Evolutionary conservation across 441 rosid genomes (phyloP).

Genomic region (Theobroma grandiflorum): DNA sequence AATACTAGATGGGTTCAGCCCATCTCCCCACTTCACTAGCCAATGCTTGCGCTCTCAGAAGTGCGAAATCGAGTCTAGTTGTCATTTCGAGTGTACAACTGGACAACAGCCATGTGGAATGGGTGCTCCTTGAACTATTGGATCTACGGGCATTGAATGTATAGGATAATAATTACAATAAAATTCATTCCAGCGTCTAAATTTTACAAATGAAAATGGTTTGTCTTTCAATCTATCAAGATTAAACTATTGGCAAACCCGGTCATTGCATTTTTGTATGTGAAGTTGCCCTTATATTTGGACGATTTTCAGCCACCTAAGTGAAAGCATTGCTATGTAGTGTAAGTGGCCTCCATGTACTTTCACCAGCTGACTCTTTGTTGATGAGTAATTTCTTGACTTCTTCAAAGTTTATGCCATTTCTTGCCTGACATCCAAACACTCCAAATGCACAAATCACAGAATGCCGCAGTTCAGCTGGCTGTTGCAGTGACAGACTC

Average conservation of each 20-base stretch:
- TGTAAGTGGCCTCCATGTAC: neutral
- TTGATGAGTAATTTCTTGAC: neutral
- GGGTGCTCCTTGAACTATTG: neutral
- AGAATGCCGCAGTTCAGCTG: conserved; percentile 31
- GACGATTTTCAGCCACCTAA: conserved; percentile 4
- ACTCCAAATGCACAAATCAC: neutral
- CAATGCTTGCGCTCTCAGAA: no score
- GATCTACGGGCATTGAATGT: neutral
- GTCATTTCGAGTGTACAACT: no score
- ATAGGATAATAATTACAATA: neutral
- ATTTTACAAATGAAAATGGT: neutral
- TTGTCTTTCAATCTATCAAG: neutral
- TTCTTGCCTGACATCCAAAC: conserved; percentile 15
- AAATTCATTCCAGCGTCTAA: neutral
- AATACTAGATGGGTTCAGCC: no score
- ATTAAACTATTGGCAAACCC: neutral
- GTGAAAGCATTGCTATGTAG: neutral
- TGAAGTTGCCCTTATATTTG: conserved; percentile 3
- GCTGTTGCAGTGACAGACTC: conserved; percentile 62
- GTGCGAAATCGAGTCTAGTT: no score
- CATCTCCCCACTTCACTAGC: no score
- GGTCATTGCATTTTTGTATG: neutral
- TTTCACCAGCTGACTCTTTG: conserved; percentile 3
- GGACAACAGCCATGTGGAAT: no score
- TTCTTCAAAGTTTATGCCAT: neutral